These are phyloP conservation scores for Cladophialophora psammophila DNA, from an alignment of 2,329 filamentous ascomycete genomes.

Conservation along the genomic window DNA sequence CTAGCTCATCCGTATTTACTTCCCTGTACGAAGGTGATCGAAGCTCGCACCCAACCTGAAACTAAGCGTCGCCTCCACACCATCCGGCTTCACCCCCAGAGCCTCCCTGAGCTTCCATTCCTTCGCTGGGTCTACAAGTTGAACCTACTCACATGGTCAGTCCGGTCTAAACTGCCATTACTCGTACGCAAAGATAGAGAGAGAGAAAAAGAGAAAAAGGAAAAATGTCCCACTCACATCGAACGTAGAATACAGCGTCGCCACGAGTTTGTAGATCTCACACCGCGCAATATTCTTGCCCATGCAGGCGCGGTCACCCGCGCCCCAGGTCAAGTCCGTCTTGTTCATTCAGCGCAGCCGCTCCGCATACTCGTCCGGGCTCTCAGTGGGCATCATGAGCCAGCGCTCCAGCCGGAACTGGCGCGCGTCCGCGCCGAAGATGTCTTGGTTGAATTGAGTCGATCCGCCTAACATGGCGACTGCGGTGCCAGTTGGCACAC, in stretches of 20 bases:
- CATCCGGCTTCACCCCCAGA: constrained; percentile 39
- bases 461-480: constrained; percentile 29
- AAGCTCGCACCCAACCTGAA: constrained; percentile 52
- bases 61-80: constrained; percentile 47
- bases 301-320: constrained; percentile 20
- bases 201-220: not conserved
- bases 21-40: not conserved
- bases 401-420: constrained; percentile 28
- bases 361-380: constrained; percentile 15
- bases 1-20: not conserved
- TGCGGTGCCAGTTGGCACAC: constrained; percentile 16
- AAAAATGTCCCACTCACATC: constrained; percentile 12
- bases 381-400: constrained; percentile 10
- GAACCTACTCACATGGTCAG: constrained; percentile 14
- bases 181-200: too few species aligned
- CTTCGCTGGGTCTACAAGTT: constrained; percentile 11
- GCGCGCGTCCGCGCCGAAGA: constrained; percentile 42
- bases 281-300: constrained; percentile 19
- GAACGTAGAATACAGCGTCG: constrained; percentile 13
- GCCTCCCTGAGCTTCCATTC: constrained; percentile 19
- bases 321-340: constrained; percentile 18
- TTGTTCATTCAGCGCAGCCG: constrained; percentile 18
- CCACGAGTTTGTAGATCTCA: constrained; percentile 24
- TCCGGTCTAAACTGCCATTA: not conserved
- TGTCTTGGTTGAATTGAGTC: constrained; percentile 45